A percentile compares a stretch with the other conserved stretches of the same genome.
Evolutionary conservation across 2,329 filamentous ascomycete species (phyloP).

Genomic region (Penicillium sp.): DNA sequence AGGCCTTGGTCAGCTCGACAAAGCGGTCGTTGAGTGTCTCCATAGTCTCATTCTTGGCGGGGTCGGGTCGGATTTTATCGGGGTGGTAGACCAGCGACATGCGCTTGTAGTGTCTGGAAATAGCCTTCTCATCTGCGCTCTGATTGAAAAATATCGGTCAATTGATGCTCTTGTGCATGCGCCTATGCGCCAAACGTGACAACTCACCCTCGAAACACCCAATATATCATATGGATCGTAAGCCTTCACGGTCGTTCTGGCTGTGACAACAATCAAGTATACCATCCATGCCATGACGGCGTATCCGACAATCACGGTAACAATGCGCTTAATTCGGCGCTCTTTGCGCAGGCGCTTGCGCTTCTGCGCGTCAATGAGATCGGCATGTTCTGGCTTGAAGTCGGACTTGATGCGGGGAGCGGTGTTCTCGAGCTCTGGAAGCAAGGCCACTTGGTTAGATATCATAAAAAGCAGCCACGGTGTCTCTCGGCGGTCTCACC

Average conservation of each 20-base stretch:
- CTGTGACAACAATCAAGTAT: conserved; percentile 83
- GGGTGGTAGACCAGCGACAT: conserved; percentile 87
- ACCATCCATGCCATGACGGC: conserved; percentile 83
- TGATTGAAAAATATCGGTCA: conserved; percentile 35
- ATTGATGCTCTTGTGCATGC: background rate
- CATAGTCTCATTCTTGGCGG: conserved; percentile 82
- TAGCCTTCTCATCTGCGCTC: conserved; percentile 83
- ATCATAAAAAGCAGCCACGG: too few species aligned
- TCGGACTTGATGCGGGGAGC: conserved; percentile 79
- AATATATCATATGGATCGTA: conserved; percentile 98
- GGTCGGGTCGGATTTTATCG: conserved; percentile 84
- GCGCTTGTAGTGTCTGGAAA: conserved; percentile 87
- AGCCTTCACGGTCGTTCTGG: conserved; percentile 70
- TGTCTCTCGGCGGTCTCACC: conserved; percentile 41
- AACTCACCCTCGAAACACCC: conserved; percentile 73
- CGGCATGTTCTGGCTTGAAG: conserved; percentile 79
- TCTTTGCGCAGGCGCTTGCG: conserved; percentile 87
- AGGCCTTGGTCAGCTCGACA: conserved; percentile 95
- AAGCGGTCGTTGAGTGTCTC: conserved; percentile 84
- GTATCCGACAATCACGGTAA: conserved; percentile 78
- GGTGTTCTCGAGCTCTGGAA: conserved; percentile 69
- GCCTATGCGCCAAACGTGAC: background rate
- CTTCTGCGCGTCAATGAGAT: conserved; percentile 79
- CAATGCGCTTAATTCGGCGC: conserved; percentile 79
- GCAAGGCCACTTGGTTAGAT: conserved; percentile 2